A percentile compares a stretch with the other conserved stretches of the same genome.
Evolutionary conservation across 2,329 filamentous ascomycete genomes (phyloP).

Genomic region (Annulohypoxylon truncatum): DNA sequence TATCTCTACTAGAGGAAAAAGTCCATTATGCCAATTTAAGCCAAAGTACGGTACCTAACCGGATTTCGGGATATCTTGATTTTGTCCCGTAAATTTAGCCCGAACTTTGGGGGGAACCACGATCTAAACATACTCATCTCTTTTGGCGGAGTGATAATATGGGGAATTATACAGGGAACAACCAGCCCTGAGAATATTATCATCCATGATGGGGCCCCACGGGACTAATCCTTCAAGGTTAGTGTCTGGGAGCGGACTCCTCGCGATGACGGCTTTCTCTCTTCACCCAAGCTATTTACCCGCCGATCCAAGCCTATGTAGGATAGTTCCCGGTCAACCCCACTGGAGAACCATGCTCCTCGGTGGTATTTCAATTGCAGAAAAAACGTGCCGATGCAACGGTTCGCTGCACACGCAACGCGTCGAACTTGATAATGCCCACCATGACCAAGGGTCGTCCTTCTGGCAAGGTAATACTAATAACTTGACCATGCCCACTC

Average conservation of each 20-base stretch:
- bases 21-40: not conserved
- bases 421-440: not conserved
- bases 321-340: slow-evolving; percentile 12
- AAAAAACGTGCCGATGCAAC: slow-evolving; percentile 24
- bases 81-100: slow-evolving; percentile 40
- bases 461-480: not conserved
- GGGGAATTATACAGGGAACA: not conserved
- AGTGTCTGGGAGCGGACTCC: not conserved
- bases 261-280: not conserved
- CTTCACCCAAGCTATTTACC: slow-evolving; percentile 9
- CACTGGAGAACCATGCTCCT: not conserved
- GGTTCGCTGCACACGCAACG: not conserved
- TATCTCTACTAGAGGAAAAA: not conserved
- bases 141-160: not conserved
- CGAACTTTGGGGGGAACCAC: slow-evolving; percentile 26
- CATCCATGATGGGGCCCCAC: not conserved
- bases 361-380: not conserved
- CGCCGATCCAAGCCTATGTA: slow-evolving; percentile 15
- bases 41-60: not conserved
- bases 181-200: not conserved
- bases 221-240: slow-evolving; percentile 4
- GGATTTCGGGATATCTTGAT: not conserved
- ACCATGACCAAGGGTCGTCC: not conserved
- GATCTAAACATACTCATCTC: not conserved
- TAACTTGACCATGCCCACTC: not conserved